Conservation (phyloP, 2,329 filamentous ascomycete species). For the Chlorencoelia australis region DNA sequence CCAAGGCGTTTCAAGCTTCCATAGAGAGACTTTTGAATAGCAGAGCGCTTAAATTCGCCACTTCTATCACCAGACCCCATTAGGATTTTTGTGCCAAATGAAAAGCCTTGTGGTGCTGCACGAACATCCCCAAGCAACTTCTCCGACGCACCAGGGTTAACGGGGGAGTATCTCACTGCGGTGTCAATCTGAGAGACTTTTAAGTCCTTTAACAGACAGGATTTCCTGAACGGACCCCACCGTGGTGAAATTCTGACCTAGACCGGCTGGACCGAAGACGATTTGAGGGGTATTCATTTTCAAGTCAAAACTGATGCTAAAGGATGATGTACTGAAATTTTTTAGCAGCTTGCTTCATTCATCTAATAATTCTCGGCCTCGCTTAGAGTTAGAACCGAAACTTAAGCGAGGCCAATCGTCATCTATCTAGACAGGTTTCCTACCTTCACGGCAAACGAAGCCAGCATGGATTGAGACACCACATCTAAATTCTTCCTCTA, state of each 20-base stretch:
- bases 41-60: background rate
- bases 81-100: constrained; percentile 8
- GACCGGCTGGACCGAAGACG: constrained; percentile 5
- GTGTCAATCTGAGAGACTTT: constrained; percentile 8
- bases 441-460: no score
- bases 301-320: no score
- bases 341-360: no score
- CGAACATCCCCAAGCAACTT: constrained; percentile 3
- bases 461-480: no score
- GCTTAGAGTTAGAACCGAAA: no score
- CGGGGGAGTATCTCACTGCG: constrained; percentile 7
- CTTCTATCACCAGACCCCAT: background rate
- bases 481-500: no score
- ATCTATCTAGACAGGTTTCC: no score
- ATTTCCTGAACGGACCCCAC: background rate
- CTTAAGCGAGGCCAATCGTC: no score
- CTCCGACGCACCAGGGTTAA: constrained; percentile 5
- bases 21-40: background rate
- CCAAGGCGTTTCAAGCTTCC: constrained; percentile 2
- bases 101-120: constrained; percentile 5
- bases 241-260: constrained; percentile 1
- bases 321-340: no score
- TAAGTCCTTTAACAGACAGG: constrained; percentile 1
- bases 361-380: no score
- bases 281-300: no score